Base-by-base conservation (phyloP, 495 filamentous ascomycete species). In the Penicillium longicatenatum region DNA sequence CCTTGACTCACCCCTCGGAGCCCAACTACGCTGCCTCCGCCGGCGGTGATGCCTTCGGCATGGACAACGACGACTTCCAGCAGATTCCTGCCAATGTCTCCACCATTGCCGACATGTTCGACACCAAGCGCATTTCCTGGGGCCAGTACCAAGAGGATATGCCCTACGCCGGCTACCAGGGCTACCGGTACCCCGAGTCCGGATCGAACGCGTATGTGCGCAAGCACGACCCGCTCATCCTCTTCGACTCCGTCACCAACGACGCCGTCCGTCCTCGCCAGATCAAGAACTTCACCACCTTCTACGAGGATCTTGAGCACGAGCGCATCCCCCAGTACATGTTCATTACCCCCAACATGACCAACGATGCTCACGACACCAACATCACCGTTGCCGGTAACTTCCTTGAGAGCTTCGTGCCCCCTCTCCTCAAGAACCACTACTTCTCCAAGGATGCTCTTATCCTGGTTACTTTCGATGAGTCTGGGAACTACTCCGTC, bases 291-390 rank as follows among this genome's bases (percentile, higher is more conserved):
- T 79, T 87, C 59, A 85, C 84, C 45, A 75, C 75, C 45, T 89
- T 90, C 67, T 70, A 77, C 43, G 69, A 81, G 22, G 87, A 90
- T 54, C 70, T 89, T 22, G 70, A 78, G 52, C 70, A 76, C 51
- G 64, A 83, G 46, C 76, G 71, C 22, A 78, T 91, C 10, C 88
- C 87, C 12, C 88, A 91, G 68, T 89, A 85, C 84, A 80, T 83
- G 61, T 90, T 90, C 69, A 82, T 90, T 55, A 91, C 87, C 16
- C 89, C 89, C 14, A 90, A 90, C 75, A 89, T 91, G 87, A 79
- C 84, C 58, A 84, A 88, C 58, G 86, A 89, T 65, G 89, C 82
- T 22, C 88, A 92, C 62, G 87, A 92, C 68, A 84, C 81, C 50
- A 75, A 79, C 67, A 79, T 91, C 53, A 83, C 80, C 30, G 76